Base-by-base conservation (phyloP, 192 early-diverging fungal genomes). In the Backusella macrospora region DNA sequence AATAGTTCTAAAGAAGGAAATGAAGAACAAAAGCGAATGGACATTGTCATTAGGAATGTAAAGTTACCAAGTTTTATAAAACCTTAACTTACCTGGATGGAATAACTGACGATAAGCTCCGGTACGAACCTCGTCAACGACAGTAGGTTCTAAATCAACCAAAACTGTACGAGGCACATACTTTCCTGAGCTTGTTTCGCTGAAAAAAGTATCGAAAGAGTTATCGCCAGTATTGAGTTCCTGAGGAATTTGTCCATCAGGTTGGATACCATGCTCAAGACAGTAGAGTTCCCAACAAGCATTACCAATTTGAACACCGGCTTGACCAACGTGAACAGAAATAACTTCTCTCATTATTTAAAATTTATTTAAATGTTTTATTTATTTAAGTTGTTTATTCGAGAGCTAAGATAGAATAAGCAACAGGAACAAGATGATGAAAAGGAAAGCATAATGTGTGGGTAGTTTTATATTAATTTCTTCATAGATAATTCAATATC, bases 231-330 rank as follows among this genome's bases (percentile, higher is more conserved):
- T 71, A n/a, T 55, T 65, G 59, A 42, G 34, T 18, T 77, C 81
- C 12, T 68, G 40, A 29, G 78, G 73, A 46, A 79, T 72, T 6
- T 63, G 47, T 72, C 81, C 81, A 65, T 81, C 78, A 59, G 81
- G 76, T 39, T 79, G 72, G 59, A 79, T 64, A 72, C 81, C 75
- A 12, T 77, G 78, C 44, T 80, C 78, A 67, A 80, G 40, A 71
- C 78, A 80, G 52, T 80, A 80, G 80, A 92, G 84, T 78, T 93
- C 91, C 92, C 92, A 93, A 79, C 92, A 93, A 82, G 92, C 91
- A 82, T 93, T 93, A 87, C 92, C 92, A 73, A 93, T 93, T 81
- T 93, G 92, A 78, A 93, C 90, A 90, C 92, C 92, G 62, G 81
- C 83, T 74, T 85, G 81, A 62, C 82, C 82, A 76, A 83, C 82